These are phyloP conservation scores for Prunus yedoensis DNA, from an alignment of 331 rosid genomes.

Conservation along the genomic window DNA sequence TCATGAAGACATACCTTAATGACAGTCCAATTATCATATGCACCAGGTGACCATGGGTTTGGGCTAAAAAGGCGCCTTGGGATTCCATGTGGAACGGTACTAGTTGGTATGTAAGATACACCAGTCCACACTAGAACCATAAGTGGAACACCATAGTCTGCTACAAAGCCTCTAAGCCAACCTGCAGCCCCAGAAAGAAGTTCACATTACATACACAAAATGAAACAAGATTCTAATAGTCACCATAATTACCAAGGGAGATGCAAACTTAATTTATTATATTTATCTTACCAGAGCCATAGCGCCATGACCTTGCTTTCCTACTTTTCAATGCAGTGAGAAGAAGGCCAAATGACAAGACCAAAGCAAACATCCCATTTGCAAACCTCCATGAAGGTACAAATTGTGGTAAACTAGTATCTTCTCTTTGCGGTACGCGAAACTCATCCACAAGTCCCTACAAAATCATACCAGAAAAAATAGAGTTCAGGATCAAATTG, in stretches of 20 bases:
- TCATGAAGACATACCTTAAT: slow-evolving; percentile 49
- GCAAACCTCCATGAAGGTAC: slow-evolving; percentile 91
- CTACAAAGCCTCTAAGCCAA: slow-evolving; percentile 67
- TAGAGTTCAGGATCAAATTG: background rate
- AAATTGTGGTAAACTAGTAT: slow-evolving; percentile 45
- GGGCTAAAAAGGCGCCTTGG: slow-evolving; percentile 87
- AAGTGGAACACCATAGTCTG: slow-evolving; percentile 88
- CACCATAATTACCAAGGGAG: background rate
- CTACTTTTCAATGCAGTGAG: slow-evolving; percentile 81
- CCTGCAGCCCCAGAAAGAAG: slow-evolving; percentile 39
- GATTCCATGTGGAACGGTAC: slow-evolving; percentile 66
- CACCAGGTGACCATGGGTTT: slow-evolving; percentile 97
- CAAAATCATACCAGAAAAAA: slow-evolving; percentile 18
- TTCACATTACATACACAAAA: background rate
- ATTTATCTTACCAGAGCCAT: slow-evolving; percentile 67
- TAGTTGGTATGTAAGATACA: slow-evolving; percentile 66
- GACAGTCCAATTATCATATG: slow-evolving; percentile 86
- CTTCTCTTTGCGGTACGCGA: slow-evolving; percentile 61
- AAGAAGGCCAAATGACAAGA: slow-evolving; percentile 96
- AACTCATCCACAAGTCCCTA: slow-evolving; percentile 94
- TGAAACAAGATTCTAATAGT: background rate
- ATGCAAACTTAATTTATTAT: no score
- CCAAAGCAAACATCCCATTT: slow-evolving; percentile 98
- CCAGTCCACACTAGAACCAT: slow-evolving; percentile 89
- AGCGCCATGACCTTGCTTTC: slow-evolving; percentile 98